These are phyloP conservation scores for Mytilinidion resinicola DNA, from an alignment of 495 filamentous ascomycete species.

Conservation along the genomic window DNA sequence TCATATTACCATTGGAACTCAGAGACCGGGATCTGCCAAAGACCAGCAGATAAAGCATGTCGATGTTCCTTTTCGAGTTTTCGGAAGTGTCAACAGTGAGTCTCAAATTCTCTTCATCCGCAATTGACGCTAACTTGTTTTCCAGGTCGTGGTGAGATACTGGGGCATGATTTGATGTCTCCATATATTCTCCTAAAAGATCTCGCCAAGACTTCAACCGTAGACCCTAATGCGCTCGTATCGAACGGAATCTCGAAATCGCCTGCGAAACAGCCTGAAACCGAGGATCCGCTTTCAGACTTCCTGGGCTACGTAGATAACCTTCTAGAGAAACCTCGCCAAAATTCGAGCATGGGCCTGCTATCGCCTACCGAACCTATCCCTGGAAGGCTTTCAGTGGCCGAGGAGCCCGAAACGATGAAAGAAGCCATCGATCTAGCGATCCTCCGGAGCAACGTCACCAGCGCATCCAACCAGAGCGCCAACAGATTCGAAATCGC, in stretches of 20 bases:
- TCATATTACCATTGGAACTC: conserved; percentile 85
- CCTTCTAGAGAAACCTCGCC: conserved; percentile 58
- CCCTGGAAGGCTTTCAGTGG: conserved; percentile 47
- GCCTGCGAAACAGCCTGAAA: conserved; percentile 30
- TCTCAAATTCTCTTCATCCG: neutral
- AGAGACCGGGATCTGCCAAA: conserved; percentile 67
- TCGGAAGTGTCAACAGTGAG: conserved; percentile 75
- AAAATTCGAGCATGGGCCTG: conserved; percentile 53
- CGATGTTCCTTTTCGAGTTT: conserved; percentile 89
- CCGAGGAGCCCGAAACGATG: conserved; percentile 44
- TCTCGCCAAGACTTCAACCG: conserved; percentile 57
- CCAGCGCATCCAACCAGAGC: conserved; percentile 53
- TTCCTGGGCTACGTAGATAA: conserved; percentile 76
- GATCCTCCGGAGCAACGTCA: conserved; percentile 67
- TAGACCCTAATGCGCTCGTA: conserved; percentile 28
- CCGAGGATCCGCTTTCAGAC: conserved; percentile 43
- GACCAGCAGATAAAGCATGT: conserved; percentile 86
- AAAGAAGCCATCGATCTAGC: conserved; percentile 83
- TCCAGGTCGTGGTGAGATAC: conserved; percentile 56
- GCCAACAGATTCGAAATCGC: conserved; percentile 91
- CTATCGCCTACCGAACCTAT: conserved; percentile 56
- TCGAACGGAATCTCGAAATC: conserved; percentile 34
- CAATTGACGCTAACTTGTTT: conserved; percentile 33
- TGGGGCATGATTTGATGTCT: conserved; percentile 83
- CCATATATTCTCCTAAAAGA: conserved; percentile 88